phyloP scores from a whole-genome alignment of 1,139 yeast species.

The Yamadazyma siamensis region DNA sequence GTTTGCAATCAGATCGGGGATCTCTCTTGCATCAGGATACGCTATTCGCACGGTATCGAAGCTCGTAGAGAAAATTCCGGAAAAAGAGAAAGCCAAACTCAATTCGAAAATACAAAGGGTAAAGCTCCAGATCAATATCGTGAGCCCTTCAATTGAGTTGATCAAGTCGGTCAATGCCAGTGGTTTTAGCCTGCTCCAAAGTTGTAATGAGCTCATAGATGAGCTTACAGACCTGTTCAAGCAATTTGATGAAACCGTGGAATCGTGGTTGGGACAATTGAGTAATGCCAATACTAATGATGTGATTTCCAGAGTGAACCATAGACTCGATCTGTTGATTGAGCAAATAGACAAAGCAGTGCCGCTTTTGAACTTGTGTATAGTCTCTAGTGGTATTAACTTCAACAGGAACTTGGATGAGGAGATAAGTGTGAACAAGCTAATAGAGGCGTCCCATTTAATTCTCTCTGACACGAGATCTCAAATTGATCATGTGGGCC shows the following conservation, averaged over 20 bases:
- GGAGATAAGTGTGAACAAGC: slow-evolving; percentile 34
- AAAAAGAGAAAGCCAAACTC: slow-evolving; percentile 46
- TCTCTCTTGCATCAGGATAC: slow-evolving; percentile 71
- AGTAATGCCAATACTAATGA: slow-evolving; percentile 30
- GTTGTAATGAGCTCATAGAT: slow-evolving; percentile 54
- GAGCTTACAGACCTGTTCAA: slow-evolving; percentile 60
- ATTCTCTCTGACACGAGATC: slow-evolving; percentile 1
- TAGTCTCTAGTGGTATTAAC: slow-evolving; percentile 70
- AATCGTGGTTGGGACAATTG: slow-evolving; percentile 18
- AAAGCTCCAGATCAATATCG: slow-evolving; percentile 58
- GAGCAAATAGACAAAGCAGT: slow-evolving; percentile 63
- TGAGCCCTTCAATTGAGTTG: slow-evolving; percentile 68
- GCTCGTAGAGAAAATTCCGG: slow-evolving; percentile 61
- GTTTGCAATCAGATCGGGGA: slow-evolving; percentile 76
- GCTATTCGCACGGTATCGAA: slow-evolving; percentile 65
- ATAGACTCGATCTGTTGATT: slow-evolving; percentile 46
- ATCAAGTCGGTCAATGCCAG: slow-evolving; percentile 67
- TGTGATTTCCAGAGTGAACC: slow-evolving; percentile 47
- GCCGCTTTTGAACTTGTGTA: slow-evolving; percentile 64
- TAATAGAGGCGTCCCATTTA: slow-evolving; percentile 55
- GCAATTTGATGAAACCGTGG: slow-evolving; percentile 45
- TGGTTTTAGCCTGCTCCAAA: slow-evolving; percentile 63
- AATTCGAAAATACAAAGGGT: slow-evolving; percentile 43
- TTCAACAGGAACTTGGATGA: slow-evolving; percentile 62
- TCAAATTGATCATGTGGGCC: slow-evolving; percentile 45